Percentiles rank a stretch among this genome's conserved stretches.
These are phyloP conservation scores for Pseudogymnoascus pannorum DNA, from an alignment of 2,329 filamentous ascomycete genomes.

Conservation along the genomic window DNA sequence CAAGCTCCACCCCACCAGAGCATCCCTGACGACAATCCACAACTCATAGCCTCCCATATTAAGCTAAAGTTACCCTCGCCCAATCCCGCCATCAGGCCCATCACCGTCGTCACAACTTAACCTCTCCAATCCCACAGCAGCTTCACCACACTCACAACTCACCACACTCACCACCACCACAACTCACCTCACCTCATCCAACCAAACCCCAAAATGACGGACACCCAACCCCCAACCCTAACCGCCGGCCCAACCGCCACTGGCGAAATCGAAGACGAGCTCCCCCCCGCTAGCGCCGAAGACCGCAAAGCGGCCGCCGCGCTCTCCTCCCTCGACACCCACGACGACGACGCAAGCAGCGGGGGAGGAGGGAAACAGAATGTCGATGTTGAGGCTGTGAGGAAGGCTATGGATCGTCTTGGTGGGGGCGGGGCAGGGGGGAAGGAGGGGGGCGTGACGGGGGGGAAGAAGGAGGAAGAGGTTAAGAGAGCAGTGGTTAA, in stretches of 20 bases:
- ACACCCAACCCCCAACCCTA: constrained; percentile 50
- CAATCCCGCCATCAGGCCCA: too few species aligned
- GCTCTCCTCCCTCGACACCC: constrained; percentile 58
- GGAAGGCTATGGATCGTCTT: constrained; percentile 63
- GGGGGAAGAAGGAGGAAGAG: constrained; percentile 43
- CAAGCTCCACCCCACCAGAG: not conserved
- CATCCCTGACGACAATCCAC: not conserved
- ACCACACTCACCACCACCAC: not conserved
- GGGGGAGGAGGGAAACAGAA: constrained; percentile 27
- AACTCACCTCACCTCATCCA: too few species aligned
- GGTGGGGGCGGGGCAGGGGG: constrained; percentile 31
- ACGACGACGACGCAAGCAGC: constrained; percentile 40
- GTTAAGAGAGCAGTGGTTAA: constrained; percentile 58
- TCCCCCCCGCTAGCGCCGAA: constrained; percentile 50
- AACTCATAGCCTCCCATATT: too few species aligned
- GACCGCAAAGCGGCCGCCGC: constrained; percentile 71
- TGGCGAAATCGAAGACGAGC: constrained; percentile 52
- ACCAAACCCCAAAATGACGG: too few species aligned
- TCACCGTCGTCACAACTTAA: too few species aligned
- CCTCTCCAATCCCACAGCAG: too few species aligned
- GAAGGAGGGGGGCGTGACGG: constrained; percentile 29
- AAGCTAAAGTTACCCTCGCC: too few species aligned
- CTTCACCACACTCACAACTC: too few species aligned
- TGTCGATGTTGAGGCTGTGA: constrained; percentile 62
- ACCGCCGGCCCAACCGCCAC: constrained; percentile 50